Conservation (phyloP, 352 stramenopile species). For the Globisporangium camurandrum region DNA sequence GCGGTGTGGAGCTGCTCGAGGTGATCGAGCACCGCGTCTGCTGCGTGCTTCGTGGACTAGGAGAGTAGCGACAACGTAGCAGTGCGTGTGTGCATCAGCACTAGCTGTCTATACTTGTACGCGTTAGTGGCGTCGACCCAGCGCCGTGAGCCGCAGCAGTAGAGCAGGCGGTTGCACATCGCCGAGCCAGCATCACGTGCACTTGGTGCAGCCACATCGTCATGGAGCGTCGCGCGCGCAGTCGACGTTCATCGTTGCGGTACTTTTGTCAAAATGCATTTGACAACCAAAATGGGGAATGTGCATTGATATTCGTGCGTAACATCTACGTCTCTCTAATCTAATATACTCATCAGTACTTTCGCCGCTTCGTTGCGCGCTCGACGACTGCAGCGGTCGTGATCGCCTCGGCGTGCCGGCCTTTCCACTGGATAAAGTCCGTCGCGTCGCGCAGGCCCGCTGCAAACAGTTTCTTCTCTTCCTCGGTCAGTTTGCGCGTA, state of each 20-base stretch:
- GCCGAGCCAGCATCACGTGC: conserved; percentile 12
- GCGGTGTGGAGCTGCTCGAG: conserved; percentile 57
- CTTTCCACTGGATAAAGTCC: conserved; percentile 77
- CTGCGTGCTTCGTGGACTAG: conserved; percentile 48
- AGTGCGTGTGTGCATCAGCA: no score
- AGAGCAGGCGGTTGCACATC: conserved; percentile 34
- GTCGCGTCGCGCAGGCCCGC: conserved; percentile 54
- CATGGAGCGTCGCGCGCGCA: conserved; percentile 35
- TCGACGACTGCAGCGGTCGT: conserved; percentile 43
- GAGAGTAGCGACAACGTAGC: no score
- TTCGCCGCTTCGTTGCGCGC: conserved; percentile 54
- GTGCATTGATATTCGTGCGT: no score
- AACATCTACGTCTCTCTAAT: no score
- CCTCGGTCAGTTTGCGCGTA: conserved; percentile 12
- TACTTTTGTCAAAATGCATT: not conserved
- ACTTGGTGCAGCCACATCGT: conserved; percentile 19
- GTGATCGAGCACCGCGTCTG: conserved; percentile 38
- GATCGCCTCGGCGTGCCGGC: conserved; percentile 60
- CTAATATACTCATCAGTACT: no score
- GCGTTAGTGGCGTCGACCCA: conserved; percentile 48
- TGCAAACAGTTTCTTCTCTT: conserved; percentile 42
- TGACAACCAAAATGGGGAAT: not conserved
- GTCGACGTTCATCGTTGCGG: conserved; percentile 2
- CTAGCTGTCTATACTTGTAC: no score
- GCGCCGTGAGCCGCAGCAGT: conserved; percentile 52